phyloP scores from a whole-genome alignment of 202 grass and related monocot species.

The Cymbopogon flexuosus region DNA sequence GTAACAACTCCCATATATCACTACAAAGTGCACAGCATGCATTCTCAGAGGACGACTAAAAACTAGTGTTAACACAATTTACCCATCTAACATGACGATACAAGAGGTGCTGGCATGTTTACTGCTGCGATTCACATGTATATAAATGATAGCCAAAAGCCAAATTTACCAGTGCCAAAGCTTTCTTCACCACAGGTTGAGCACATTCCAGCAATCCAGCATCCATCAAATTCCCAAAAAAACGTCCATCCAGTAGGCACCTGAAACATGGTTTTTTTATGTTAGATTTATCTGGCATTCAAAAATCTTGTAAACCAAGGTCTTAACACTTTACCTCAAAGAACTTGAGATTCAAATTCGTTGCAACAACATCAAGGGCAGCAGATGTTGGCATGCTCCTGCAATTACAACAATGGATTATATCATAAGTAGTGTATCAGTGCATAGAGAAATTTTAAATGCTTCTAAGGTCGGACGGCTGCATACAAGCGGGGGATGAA shows the following conservation, averaged over 20 bases:
- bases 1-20: background rate
- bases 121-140: background rate
- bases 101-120: background rate
- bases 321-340: constrained; percentile 67
- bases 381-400: constrained; percentile 99
- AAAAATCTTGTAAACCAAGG: background rate
- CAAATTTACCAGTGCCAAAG: constrained; percentile 83
- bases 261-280: constrained; percentile 46
- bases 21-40: background rate
- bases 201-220: constrained; percentile 86
- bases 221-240: constrained; percentile 99
- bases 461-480: background rate
- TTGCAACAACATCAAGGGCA: constrained; percentile 97
- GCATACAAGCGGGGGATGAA: background rate
- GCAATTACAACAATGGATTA: constrained; percentile 43
- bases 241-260: constrained; percentile 99
- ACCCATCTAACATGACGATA: background rate
- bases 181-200: constrained; percentile 99
- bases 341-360: constrained; percentile 88
- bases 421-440: background rate
- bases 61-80: background rate
- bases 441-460: background rate
- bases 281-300: background rate
- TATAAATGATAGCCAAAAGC: background rate
- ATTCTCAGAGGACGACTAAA: background rate